These are phyloP conservation scores for Tuber indicum DNA, from an alignment of 495 filamentous ascomycete species.

Conservation along the genomic window DNA sequence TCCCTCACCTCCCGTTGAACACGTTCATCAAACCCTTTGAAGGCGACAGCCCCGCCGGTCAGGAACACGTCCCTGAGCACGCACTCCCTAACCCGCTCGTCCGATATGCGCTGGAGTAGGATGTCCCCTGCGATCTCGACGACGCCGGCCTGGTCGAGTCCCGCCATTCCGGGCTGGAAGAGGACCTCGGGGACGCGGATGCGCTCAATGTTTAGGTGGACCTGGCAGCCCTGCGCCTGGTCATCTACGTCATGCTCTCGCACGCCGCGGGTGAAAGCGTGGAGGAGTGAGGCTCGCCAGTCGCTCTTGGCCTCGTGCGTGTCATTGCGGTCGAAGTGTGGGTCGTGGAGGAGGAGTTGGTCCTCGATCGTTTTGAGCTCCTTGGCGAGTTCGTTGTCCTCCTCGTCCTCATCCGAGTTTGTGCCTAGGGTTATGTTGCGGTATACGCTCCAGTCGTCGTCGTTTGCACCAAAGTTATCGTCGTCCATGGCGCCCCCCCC, in stretches of 20 bases:
- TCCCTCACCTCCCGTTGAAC: slow-evolving; percentile 64
- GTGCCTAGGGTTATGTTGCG: slow-evolving; percentile 69
- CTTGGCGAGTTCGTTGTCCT: slow-evolving; percentile 72
- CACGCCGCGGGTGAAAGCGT: slow-evolving; percentile 81
- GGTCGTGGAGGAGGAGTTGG: slow-evolving; percentile 78
- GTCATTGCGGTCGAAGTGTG: slow-evolving; percentile 78
- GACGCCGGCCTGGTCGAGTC: slow-evolving; percentile 87
- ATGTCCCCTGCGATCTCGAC: slow-evolving; percentile 85
- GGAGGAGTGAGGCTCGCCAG: slow-evolving; percentile 84
- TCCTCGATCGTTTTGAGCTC: slow-evolving; percentile 68
- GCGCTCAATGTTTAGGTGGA: slow-evolving; percentile 93
- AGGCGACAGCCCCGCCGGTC: slow-evolving; percentile 87
- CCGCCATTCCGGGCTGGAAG: slow-evolving; percentile 92
- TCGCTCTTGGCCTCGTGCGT: slow-evolving; percentile 86
- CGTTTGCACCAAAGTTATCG: slow-evolving; percentile 93
- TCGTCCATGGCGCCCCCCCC: slow-evolving; percentile 50
- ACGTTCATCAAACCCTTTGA: slow-evolving; percentile 78
- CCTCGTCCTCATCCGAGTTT: slow-evolving; percentile 63
- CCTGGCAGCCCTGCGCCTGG: slow-evolving; percentile 73
- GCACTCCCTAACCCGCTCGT: slow-evolving; percentile 52
- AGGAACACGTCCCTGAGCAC: slow-evolving; percentile 83
- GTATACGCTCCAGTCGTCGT: slow-evolving; percentile 96
- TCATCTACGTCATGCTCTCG: slow-evolving; percentile 75
- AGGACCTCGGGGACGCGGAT: slow-evolving; percentile 94
- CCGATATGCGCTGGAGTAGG: slow-evolving; percentile 65